Evolutionary conservation across 2,329 filamentous ascomycete genomes (phyloP).

Genomic region (Bipolaris victoriae): DNA sequence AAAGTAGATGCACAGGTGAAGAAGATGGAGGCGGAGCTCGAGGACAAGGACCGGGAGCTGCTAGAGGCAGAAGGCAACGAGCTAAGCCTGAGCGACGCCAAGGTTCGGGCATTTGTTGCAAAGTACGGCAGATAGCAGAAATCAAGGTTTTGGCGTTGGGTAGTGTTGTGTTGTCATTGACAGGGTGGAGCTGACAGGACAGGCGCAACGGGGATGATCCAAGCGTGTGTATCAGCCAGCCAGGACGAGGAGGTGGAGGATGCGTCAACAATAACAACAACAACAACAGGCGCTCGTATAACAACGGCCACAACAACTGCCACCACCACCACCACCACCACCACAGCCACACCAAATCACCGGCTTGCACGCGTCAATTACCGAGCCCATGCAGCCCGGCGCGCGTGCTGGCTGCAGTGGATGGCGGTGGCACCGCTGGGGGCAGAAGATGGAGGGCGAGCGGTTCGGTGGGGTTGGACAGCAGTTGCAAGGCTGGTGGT

Average conservation of each 20-base stretch:
- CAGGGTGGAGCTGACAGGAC: constrained; percentile 6
- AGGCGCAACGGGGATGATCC: constrained; percentile 6
- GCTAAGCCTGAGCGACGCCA: constrained; percentile 39
- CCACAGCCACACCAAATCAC: too few relatives aligned
- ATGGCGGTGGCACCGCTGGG: too few relatives aligned
- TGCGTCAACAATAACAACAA: constrained; percentile 1
- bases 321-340: too few relatives aligned
- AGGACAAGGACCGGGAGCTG: constrained; percentile 48
- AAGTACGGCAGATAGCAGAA: constrained; percentile 36
- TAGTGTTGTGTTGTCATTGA: constrained; percentile 15
- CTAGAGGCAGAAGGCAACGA: constrained; percentile 43
- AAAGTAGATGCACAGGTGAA: constrained; percentile 42
- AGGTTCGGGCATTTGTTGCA: constrained; percentile 40
- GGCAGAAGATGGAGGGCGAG: constrained; percentile 4
- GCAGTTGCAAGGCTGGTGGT: constrained; percentile 7
- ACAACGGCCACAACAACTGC: neutral
- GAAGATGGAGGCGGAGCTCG: constrained; percentile 46
- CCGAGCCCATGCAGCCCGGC: too few relatives aligned
- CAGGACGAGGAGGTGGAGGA: neutral
- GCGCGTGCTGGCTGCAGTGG: too few relatives aligned
- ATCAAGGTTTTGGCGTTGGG: neutral
- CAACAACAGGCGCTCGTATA: neutral
- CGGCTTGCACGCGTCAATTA: too few relatives aligned
- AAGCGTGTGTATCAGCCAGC: constrained; percentile 1
- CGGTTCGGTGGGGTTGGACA: constrained; percentile 9